Base-by-base conservation (phyloP, 2,329 filamentous ascomycete genomes). In the Fusarium sororula region DNA sequence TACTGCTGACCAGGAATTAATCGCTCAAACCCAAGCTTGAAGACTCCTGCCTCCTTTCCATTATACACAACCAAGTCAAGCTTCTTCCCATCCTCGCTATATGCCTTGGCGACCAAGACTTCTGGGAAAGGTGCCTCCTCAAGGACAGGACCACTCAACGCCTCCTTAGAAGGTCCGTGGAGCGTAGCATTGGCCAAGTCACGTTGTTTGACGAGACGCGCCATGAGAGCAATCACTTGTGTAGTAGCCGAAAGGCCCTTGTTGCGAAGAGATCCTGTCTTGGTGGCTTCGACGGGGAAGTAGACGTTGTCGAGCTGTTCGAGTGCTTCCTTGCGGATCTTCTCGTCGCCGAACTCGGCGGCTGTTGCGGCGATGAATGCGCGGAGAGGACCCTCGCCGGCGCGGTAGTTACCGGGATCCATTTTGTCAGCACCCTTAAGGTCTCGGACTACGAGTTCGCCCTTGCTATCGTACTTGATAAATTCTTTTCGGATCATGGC, bases 241-340 rank as follows among this genome's bases (percentile, higher is more conserved):
- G 22, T 44, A 6, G 54, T 57, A 22, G 54, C 39, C 0, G 54
- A 57, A 2, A 57, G 39, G n/a, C 54, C n/a, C 39, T 45, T 57
- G n/a, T 57, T 45, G 8, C 54, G 39, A 12, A 57, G 54, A 8
- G 54, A 57, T 15, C 28, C 54, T 35, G 54, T 57, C 30, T 37
- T 57, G 22, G 39, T 57, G n/a, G 39, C 54, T 26, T 58, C 32
- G 14, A 37, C 20, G 3, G 30, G 55, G n/a, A 58, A 58, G 18
- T 28, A 58, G 18, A 47, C 14, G 13, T 35, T 58, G 13, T 37
- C 30, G 5, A 35, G 54, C n/a, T 57, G 54, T 1, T 45, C 55
- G 8, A 58, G 41, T 0, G 55, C 55, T 3, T 47, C 30, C 9
- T 37, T 24, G 30, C 55, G 41, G 24, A 47, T 13, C 10, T 58